phyloP scores from a whole-genome alignment of 805 yeast genomes.

The Starmerella potacharoeniae region DNA sequence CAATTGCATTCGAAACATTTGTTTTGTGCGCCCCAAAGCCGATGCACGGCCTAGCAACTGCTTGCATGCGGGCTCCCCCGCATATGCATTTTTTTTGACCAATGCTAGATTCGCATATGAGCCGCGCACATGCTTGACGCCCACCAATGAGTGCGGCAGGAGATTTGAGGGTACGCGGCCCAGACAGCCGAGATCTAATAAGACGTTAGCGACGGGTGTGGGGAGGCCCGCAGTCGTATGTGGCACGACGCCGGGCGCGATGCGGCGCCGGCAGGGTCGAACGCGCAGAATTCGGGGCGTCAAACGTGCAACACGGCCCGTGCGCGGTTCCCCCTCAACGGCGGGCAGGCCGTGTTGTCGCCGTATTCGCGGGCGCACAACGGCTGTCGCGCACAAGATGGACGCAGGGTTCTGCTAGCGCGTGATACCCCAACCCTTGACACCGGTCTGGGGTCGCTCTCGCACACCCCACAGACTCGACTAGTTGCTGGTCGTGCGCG shows the following conservation, averaged over 20 bases:
- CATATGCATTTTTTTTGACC: not conserved
- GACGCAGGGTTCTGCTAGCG: not conserved
- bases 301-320: not conserved
- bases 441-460: not conserved
- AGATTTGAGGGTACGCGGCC: not conserved
- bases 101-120: not conserved
- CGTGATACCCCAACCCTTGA: not conserved
- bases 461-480: too few relatives aligned
- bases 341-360: not conserved
- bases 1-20: not conserved
- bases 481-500: too few relatives aligned
- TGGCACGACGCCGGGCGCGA: too few relatives aligned
- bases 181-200: too few relatives aligned
- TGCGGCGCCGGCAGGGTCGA: too few relatives aligned
- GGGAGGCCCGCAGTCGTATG: not conserved
- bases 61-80: not conserved
- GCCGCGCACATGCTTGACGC: not conserved
- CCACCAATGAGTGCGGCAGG: not conserved
- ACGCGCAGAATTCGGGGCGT: too few relatives aligned
- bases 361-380: not conserved
- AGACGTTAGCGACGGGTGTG: too few relatives aligned
- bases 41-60: not conserved
- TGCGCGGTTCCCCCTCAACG: not conserved
- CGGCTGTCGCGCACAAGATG: not conserved
- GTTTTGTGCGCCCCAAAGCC: not conserved